A percentile compares a stretch with the other conserved stretches of the same genome.
These are phyloP conservation scores for Lepidium sativum DNA, from an alignment of 345 rosid genomes.

Conservation along the genomic window DNA sequence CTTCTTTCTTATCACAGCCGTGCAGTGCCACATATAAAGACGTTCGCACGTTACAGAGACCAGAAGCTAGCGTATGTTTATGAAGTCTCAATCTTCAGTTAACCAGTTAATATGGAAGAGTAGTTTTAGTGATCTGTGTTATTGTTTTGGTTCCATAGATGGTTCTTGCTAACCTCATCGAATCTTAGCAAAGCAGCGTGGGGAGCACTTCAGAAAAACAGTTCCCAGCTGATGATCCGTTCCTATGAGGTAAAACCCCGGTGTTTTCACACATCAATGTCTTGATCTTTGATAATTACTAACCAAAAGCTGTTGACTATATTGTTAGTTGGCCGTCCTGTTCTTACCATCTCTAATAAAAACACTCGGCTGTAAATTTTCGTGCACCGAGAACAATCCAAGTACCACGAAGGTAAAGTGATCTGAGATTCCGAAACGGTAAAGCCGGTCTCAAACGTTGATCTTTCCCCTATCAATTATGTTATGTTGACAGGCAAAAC, in stretches of 20 bases:
- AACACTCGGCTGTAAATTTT: slow-evolving; percentile 35
- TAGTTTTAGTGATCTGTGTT: slow-evolving; percentile 2
- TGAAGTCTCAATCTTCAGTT: slow-evolving; percentile 1
- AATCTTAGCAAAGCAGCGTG: slow-evolving; percentile 98
- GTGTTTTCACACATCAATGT: background rate
- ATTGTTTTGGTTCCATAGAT: slow-evolving; percentile 35
- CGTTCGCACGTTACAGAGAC: slow-evolving; percentile 67
- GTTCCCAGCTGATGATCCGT: slow-evolving; percentile 90
- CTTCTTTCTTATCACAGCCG: slow-evolving; percentile 38
- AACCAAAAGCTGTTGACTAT: background rate
- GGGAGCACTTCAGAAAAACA: slow-evolving; percentile 94
- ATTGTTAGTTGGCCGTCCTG: slow-evolving; percentile 68
- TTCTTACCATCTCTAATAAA: slow-evolving; percentile 44
- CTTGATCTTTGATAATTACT: background rate
- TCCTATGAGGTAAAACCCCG: slow-evolving; percentile 66
- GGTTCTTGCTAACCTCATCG: slow-evolving; percentile 85
- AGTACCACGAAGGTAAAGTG: slow-evolving; percentile 9
- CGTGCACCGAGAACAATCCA: slow-evolving; percentile 39
- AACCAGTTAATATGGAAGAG: background rate
- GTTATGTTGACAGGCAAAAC: slow-evolving; percentile 6
- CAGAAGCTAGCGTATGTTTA: slow-evolving; percentile 73
- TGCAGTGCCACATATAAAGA: slow-evolving; percentile 97
- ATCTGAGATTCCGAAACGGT: background rate
- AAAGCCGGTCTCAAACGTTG: background rate
- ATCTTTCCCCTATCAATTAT: background rate